A percentile compares a stretch with the other conserved stretches of the same genome.
These are phyloP conservation scores for Porodaedalea pini DNA, from an alignment of 1,284 basidiomycete genomes.

Conservation along the genomic window DNA sequence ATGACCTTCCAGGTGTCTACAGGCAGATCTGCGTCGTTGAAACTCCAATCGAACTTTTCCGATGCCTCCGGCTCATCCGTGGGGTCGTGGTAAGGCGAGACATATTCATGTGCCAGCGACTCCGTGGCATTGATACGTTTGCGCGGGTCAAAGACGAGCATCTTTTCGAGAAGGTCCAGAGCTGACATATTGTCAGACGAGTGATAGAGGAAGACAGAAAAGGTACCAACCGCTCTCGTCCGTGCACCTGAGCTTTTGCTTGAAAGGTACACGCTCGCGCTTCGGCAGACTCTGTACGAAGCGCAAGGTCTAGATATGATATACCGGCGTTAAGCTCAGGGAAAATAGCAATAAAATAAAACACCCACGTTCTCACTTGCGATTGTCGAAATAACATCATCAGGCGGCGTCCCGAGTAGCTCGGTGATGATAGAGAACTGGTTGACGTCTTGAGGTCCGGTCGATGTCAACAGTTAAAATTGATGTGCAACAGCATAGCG, in stretches of 20 bases:
- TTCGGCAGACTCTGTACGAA: slow-evolving; percentile 98
- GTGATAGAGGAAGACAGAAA: background rate
- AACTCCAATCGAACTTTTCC: slow-evolving; percentile 98
- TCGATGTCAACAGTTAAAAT: background rate
- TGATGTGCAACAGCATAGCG: slow-evolving; percentile 1
- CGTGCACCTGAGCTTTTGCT: slow-evolving; percentile 86
- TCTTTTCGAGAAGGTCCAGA: slow-evolving; percentile 94
- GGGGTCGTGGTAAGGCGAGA: slow-evolving; percentile 97
- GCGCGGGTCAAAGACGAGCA: slow-evolving; percentile 98
- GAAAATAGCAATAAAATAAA: background rate
- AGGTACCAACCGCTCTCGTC: slow-evolving; percentile 73
- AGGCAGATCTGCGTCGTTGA: slow-evolving; percentile 99
- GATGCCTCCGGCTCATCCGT: slow-evolving; percentile 94
- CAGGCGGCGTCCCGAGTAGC: slow-evolving; percentile 93
- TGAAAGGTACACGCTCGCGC: slow-evolving; percentile 92
- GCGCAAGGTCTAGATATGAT: slow-evolving; percentile 80
- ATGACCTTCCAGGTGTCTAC: slow-evolving; percentile 99
- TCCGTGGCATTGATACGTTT: slow-evolving; percentile 94
- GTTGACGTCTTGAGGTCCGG: slow-evolving; percentile 76
- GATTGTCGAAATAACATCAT: slow-evolving; percentile 99
- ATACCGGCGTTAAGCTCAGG: slow-evolving; percentile 7
- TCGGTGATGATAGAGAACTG: slow-evolving; percentile 99
- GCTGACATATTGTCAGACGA: slow-evolving; percentile 44
- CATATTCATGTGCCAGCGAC: slow-evolving; percentile 91
- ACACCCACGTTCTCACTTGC: slow-evolving; percentile 89